phyloP scores from a whole-genome alignment of 257 asterid genomes.

The Solanum pimpinellifolium region DNA sequence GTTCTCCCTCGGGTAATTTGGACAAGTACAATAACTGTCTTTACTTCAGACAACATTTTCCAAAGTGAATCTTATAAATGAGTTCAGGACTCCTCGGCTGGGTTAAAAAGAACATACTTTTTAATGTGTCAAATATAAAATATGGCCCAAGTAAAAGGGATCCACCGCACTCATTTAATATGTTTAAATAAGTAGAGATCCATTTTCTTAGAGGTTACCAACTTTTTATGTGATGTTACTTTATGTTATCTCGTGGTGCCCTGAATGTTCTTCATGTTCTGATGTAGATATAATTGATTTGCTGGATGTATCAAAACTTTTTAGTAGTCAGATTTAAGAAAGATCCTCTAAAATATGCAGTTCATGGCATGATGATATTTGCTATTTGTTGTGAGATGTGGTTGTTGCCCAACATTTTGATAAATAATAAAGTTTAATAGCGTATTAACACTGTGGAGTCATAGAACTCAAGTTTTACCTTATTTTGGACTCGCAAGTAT shows the following conservation, averaged over 20 bases:
- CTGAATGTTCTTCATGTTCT: background rate
- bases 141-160: background rate
- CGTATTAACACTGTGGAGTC: background rate
- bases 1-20: slow-evolving; percentile 67
- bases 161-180: background rate
- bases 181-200: background rate
- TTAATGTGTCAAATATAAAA: background rate
- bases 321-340: background rate
- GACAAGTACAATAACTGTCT: background rate
- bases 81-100: background rate
- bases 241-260: background rate
- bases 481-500: background rate
- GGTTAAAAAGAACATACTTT: background rate
- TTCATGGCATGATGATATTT: background rate
- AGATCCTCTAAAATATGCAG: background rate
- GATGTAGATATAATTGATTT: background rate
- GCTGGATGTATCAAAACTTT: background rate
- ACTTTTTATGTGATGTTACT: background rate
- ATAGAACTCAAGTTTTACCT: background rate
- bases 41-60: background rate
- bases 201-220: background rate
- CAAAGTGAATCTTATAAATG: background rate
- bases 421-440: background rate
- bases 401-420: background rate
- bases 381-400: background rate